Base-by-base conservation (phyloP, 768 basidiomycete species). In the Agaricus sinodeliciosus region DNA sequence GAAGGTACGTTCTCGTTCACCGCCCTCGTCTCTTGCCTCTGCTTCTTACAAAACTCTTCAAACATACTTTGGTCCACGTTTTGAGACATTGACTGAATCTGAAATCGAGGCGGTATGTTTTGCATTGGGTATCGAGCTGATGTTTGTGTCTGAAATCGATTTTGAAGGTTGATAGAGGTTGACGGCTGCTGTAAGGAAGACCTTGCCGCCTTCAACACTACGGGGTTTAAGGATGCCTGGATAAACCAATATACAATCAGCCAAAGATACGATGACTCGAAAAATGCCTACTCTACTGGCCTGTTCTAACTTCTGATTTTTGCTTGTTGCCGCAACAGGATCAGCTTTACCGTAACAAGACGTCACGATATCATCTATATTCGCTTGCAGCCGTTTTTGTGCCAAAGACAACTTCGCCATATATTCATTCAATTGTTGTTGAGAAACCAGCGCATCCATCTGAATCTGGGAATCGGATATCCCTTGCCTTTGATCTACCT, bases 1-100 rank as follows among this genome's bases (percentile, higher is more conserved):
- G 51, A 47, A 13, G 35, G 51, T 12, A 34, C 34, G n/a, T 16
- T 53, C 27, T 46, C 51, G 25, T 53, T n/a, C n/a, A 5, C 35
- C 11, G 16, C 25, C 36, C 43, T 44, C 15, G 34, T 39, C 35
- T 51, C 50, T 42, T 51, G 43, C 11, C 50, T 53, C 18, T 48
- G 40, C 28, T 11, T 26, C 26, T 39, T 41, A 37, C 39, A 34
- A 36, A 42, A 48, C 34, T 48, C 52, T 25, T 48, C 45, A 13
- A 47, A 48, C 27, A 47, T 16, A 16, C 35, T 31, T 5, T 41
- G 51, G 45, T 4, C 28, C 39, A n/a, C 9, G 19, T 34, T n/a
- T n/a, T 16, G 49, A 4, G 28, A 16, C 34, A 28, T 26, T 39
- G 16, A 2, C 13, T 44, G 43, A 39, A 4, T 16, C 12, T 45